phyloP scores from a whole-genome alignment of 2,329 filamentous ascomycete species.

The Botrytis pseudocinerea region DNA sequence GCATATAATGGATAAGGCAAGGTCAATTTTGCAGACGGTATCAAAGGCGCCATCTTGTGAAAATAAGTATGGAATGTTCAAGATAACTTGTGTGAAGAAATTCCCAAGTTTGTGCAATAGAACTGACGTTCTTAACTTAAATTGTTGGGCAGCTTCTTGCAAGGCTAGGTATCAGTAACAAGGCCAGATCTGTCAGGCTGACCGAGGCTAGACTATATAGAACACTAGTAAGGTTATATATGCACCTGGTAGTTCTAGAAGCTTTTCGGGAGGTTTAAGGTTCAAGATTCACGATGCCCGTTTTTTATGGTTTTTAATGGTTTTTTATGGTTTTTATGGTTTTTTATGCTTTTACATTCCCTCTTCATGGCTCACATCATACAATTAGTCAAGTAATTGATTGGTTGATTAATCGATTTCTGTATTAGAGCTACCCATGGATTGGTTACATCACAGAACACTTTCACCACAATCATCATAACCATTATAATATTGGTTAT shows the following conservation, averaged over 20 bases:
- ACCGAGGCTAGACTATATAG: constrained; percentile 14
- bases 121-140: neutral
- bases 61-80: neutral
- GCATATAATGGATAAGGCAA: constrained; percentile 84
- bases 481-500: no score
- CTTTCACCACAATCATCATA: neutral
- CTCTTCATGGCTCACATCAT: neutral
- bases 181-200: constrained; percentile 16
- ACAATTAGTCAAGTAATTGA: neutral
- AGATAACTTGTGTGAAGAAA: constrained; percentile 1
- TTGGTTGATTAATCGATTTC: neutral
- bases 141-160: constrained; percentile 12
- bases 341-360: neutral
- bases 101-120: neutral
- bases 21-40: constrained; percentile 42
- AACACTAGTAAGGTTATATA: neutral
- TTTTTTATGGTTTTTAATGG: neutral
- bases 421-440: neutral
- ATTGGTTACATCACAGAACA: neutral
- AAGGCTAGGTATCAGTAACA: constrained; percentile 15
- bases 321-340: neutral
- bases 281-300: neutral
- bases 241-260: neutral
- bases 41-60: constrained; percentile 37
- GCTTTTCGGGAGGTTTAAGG: neutral